phyloP scores from a whole-genome alignment of 768 basidiomycete genomes.

The Hebeloma cylindrosporum region DNA sequence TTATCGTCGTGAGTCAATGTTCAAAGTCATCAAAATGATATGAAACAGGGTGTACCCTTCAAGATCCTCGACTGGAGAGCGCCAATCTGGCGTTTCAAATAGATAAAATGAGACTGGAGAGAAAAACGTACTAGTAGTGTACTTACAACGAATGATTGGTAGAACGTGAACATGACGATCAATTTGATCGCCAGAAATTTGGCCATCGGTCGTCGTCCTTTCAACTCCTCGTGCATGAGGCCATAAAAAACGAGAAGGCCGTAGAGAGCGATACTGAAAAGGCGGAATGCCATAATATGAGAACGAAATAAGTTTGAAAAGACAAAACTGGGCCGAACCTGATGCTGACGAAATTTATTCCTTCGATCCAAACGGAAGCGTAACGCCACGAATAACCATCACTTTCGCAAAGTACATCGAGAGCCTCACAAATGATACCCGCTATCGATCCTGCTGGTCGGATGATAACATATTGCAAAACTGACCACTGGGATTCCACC shows the following conservation, averaged over 20 bases:
- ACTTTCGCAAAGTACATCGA: constrained; percentile 67
- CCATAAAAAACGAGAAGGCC: constrained; percentile 84
- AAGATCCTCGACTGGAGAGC: constrained; percentile 4
- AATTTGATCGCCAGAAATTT: constrained; percentile 89
- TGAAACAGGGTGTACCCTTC: neutral
- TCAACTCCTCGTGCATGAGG: constrained; percentile 78
- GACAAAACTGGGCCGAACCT: constrained; percentile 43
- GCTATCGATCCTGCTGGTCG: constrained; percentile 67
- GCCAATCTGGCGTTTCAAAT: constrained; percentile 2
- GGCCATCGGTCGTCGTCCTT: constrained; percentile 69
- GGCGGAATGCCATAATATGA: neutral
- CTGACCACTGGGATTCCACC: constrained; percentile 61
- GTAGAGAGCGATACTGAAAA: constrained; percentile 73
- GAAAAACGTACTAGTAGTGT: neutral
- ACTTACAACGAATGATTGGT: constrained; percentile 75
- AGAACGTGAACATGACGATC: constrained; percentile 87
- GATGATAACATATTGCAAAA: constrained; percentile 85
- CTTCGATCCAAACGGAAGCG: constrained; percentile 70
- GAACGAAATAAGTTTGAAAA: neutral
- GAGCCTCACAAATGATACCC: constrained; percentile 76
- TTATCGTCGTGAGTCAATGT: constrained; percentile 72
- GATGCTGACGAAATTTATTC: constrained; percentile 79
- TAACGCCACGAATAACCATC: constrained; percentile 57
- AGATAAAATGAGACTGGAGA: neutral
- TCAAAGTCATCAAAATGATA: neutral